Evolutionary conservation across 495 filamentous ascomycete species (phyloP).

Genomic region (Penicillium angulare): DNA sequence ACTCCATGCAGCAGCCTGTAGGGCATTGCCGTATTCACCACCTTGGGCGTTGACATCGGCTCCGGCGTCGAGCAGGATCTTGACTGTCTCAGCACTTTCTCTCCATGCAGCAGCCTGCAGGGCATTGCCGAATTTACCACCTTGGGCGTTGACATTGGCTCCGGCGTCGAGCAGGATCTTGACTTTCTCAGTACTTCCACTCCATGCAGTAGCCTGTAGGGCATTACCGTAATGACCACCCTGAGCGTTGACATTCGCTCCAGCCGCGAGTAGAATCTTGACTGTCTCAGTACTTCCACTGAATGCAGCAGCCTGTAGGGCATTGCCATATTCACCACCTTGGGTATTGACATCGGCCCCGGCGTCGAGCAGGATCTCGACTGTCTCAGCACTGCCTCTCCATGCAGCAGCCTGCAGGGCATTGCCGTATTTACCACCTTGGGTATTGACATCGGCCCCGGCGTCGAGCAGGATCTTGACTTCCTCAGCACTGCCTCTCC

Average conservation of each 20-base stretch:
- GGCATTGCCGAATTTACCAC: background rate
- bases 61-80: background rate
- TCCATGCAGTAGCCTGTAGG: background rate
- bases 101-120: slow-evolving; percentile 1
- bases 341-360: background rate
- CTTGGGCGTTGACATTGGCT: background rate
- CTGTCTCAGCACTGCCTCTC: background rate
- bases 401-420: slow-evolving; percentile 3
- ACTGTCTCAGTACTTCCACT: background rate
- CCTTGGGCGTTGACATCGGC: slow-evolving; percentile 4
- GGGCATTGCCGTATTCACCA: slow-evolving; percentile 2
- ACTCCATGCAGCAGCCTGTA: slow-evolving; percentile 3
- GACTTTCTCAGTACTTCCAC: background rate
- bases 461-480: background rate
- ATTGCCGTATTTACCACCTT: background rate
- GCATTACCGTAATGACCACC: slow-evolving; percentile 3
- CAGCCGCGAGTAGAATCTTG: slow-evolving; percentile 1
- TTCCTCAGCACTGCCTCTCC: background rate
- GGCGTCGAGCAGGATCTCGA: background rate
- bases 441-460: background rate
- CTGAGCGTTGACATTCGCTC: background rate
- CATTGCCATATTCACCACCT: background rate
- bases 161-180: background rate
- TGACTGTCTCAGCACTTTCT: background rate
- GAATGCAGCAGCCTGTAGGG: slow-evolving; percentile 6